Evolutionary conservation across 495 filamentous ascomycete species (phyloP).

Genomic region (Talaromyces stipitatus): DNA sequence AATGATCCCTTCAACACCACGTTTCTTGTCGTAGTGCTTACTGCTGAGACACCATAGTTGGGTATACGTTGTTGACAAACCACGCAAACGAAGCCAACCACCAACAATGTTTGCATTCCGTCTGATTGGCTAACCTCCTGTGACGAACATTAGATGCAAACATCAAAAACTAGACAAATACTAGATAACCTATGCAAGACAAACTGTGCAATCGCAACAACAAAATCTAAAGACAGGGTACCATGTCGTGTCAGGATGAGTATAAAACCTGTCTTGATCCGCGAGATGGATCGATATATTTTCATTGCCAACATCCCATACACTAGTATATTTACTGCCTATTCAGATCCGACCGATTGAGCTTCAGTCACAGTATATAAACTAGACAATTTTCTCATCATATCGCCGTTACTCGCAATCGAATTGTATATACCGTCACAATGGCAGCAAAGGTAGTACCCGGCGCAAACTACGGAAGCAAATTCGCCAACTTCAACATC

Average conservation of each 20-base stretch:
- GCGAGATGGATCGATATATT: background rate
- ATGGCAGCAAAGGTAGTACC: background rate
- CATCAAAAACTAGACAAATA: background rate
- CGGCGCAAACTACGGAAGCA: slow-evolving; percentile 1
- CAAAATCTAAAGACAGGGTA: no score
- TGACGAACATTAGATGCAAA: background rate
- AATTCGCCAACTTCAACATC: slow-evolving; percentile 20
- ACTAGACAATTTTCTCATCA: background rate
- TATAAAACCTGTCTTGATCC: background rate
- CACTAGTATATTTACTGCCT: no score
- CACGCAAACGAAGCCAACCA: background rate
- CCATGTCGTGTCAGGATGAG: background rate
- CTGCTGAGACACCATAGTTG: no score
- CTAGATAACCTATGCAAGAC: background rate
- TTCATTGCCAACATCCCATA: background rate
- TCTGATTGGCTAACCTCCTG: background rate
- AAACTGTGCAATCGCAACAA: background rate
- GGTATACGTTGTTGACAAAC: background rate
- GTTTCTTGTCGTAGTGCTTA: no score
- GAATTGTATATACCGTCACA: background rate
- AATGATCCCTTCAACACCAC: no score
- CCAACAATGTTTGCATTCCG: background rate
- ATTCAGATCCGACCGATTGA: background rate
- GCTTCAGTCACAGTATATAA: background rate
- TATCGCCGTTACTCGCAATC: background rate